Percentiles rank a stretch among this genome's conserved stretches.
phyloP scores from a whole-genome alignment of 306 rosid genomes.

The Acacia melanoxylon region DNA sequence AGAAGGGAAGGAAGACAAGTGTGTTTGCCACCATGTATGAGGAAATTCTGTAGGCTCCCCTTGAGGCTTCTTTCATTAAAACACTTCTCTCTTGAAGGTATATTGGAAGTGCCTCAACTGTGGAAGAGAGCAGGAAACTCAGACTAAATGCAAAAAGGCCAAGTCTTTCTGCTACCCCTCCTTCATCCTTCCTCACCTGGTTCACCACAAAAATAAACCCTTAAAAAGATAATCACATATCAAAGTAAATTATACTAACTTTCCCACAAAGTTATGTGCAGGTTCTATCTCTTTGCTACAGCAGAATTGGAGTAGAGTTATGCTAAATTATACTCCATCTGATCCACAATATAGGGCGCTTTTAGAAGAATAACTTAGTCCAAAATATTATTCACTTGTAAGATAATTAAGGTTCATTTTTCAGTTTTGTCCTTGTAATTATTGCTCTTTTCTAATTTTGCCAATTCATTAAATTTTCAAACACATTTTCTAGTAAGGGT shows the following conservation, averaged over 20 bases:
- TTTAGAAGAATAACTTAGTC: too few relatives aligned
- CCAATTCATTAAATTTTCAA: too few relatives aligned
- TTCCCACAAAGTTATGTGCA: background rate
- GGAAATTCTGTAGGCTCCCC: constrained; percentile 77
- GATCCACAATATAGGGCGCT: too few relatives aligned
- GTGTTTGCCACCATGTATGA: constrained; percentile 90
- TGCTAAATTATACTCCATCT: too few relatives aligned
- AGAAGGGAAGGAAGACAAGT: constrained; percentile 72
- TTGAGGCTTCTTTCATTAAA: constrained; percentile 85
- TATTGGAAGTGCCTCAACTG: constrained; percentile 89
- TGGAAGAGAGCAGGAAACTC: constrained; percentile 84
- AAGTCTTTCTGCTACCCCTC: constrained; percentile 66
- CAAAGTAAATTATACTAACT: background rate
- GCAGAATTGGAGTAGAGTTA: background rate
- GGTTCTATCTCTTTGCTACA: background rate
- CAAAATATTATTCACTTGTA: too few relatives aligned
- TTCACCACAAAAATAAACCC: background rate
- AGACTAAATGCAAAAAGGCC: constrained; percentile 89
- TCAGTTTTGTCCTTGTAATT: too few relatives aligned
- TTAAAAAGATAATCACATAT: background rate
- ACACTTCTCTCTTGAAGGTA: constrained; percentile 85
- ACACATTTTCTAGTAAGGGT: too few relatives aligned
- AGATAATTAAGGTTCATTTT: too few relatives aligned
- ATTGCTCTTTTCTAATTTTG: too few relatives aligned
- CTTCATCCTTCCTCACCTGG: constrained; percentile 65